A percentile compares a stretch with the other conserved stretches of the same genome.
phyloP scores from a whole-genome alignment of 768 basidiomycete genomes.

The Hypholoma sublateritium region DNA sequence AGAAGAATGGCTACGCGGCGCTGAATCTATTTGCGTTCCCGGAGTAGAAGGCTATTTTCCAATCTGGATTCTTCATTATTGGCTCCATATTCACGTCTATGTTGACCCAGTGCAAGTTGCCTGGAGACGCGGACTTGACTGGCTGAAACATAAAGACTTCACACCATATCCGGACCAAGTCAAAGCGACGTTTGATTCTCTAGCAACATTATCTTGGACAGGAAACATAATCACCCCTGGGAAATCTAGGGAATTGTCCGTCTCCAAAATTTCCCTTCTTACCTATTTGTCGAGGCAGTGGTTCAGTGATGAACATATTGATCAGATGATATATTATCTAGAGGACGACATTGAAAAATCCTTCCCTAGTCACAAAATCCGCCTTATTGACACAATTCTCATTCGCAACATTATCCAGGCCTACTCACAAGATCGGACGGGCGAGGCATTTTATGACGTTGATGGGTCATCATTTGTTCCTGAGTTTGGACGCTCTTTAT shows the following conservation, averaged over 20 bases:
- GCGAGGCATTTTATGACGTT: neutral
- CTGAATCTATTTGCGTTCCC: neutral
- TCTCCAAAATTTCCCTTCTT: neutral
- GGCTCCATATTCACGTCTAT: constrained; percentile 14
- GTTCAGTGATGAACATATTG: neutral
- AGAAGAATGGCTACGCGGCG: neutral
- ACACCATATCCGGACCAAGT: neutral
- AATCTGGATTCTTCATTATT: neutral
- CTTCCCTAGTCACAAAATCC: neutral
- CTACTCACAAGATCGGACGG: neutral
- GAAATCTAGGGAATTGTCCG: neutral
- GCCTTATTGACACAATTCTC: neutral
- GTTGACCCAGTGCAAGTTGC: constrained; percentile 6
- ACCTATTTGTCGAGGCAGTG: neutral
- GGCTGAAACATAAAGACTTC: neutral
- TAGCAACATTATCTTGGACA: neutral
- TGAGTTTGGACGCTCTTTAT: neutral
- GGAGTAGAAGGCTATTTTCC: neutral
- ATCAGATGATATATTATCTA: neutral
- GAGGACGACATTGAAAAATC: neutral
- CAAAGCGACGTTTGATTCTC: neutral
- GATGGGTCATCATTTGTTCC: neutral
- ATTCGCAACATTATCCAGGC: neutral
- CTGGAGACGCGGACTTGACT: neutral
- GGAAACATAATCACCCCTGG: neutral